Conservation (phyloP, 495 filamentous ascomycete species). For the Chaetomium tenue region DNA sequence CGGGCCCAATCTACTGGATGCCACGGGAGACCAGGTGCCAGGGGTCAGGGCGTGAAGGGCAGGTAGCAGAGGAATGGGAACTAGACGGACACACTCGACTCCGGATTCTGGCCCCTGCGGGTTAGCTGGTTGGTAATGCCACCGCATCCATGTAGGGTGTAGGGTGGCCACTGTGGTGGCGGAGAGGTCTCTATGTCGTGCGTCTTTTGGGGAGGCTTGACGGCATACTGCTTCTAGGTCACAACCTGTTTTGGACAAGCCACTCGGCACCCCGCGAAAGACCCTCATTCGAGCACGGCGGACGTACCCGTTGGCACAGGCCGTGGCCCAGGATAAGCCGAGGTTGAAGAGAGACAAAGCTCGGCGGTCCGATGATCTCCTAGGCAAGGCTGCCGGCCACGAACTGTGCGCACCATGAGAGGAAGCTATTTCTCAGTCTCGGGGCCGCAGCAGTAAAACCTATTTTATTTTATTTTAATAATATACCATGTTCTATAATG, state of each 20-base stretch:
- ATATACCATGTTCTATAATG: too few species aligned
- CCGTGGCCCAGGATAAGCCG: background rate
- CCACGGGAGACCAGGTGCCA: background rate
- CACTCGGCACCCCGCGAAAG: background rate
- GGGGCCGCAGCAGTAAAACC: too few species aligned
- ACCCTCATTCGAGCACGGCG: background rate
- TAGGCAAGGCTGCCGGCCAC: background rate
- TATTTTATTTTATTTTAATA: too few species aligned
- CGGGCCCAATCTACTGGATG: background rate
- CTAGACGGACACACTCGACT: background rate
- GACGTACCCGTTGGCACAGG: background rate
- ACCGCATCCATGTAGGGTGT: background rate
- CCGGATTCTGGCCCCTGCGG: background rate
- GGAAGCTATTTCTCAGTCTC: too few species aligned
- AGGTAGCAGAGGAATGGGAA: background rate
- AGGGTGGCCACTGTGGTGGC: slow-evolving; percentile 4
- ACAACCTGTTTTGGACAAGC: slow-evolving; percentile 10
- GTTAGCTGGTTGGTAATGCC: background rate
- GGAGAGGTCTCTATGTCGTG: slow-evolving; percentile 7
- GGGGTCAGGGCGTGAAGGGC: background rate
- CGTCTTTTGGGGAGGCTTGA: slow-evolving; percentile 9
- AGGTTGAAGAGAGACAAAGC: background rate
- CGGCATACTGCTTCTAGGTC: slow-evolving; percentile 2
- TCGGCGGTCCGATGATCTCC: background rate
- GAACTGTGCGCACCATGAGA: too few species aligned